Evolutionary conservation across 495 filamentous ascomycete species (phyloP).

Genomic region (Pseudotulostoma volvatum): DNA sequence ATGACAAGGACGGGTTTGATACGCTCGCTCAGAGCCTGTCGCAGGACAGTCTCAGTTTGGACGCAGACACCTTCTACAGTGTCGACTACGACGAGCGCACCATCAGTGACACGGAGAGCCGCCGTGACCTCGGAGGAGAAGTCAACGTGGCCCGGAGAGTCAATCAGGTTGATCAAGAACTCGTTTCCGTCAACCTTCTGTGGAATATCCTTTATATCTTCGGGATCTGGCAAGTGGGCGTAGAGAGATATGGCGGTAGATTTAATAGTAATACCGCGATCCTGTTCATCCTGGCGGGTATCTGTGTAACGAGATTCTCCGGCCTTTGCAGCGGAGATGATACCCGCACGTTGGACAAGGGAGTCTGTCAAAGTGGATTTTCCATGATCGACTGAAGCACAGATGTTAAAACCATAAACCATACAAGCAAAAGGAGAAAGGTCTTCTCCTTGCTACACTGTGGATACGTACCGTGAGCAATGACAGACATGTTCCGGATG

Average conservation of each 20-base stretch:
- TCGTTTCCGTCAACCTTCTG: conserved; percentile 77
- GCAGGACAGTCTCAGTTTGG: conserved; percentile 98
- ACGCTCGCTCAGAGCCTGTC: conserved; percentile 98
- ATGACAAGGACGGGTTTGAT: conserved; percentile 99
- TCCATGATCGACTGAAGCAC: conserved; percentile 74
- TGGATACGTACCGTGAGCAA: conserved; percentile 69
- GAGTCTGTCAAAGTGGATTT: conserved; percentile 99
- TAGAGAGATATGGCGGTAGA: conserved; percentile 99
- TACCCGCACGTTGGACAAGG: conserved; percentile 96
- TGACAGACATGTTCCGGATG: conserved; percentile 99
- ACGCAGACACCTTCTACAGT: conserved; percentile 98
- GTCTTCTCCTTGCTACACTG: no score
- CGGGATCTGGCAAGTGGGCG: conserved; percentile 60
- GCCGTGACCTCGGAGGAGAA: conserved; percentile 99
- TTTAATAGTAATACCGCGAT: conserved; percentile 99
- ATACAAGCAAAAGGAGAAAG: neutral
- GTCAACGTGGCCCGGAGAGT: conserved; percentile 99
- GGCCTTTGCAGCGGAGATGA: conserved; percentile 96
- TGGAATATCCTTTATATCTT: conserved; percentile 90
- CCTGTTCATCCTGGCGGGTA: conserved; percentile 93
- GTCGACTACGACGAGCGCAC: conserved; percentile 98
- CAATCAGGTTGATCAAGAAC: conserved; percentile 99
- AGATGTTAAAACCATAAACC: neutral
- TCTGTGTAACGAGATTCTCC: conserved; percentile 93
- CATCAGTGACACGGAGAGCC: conserved; percentile 98